Evolutionary conservation across 371 early-diverging fungal genomes (phyloP), one percentile per base, ranked within the genome.

Genomic region (Cladochytrium tenue): DNA sequence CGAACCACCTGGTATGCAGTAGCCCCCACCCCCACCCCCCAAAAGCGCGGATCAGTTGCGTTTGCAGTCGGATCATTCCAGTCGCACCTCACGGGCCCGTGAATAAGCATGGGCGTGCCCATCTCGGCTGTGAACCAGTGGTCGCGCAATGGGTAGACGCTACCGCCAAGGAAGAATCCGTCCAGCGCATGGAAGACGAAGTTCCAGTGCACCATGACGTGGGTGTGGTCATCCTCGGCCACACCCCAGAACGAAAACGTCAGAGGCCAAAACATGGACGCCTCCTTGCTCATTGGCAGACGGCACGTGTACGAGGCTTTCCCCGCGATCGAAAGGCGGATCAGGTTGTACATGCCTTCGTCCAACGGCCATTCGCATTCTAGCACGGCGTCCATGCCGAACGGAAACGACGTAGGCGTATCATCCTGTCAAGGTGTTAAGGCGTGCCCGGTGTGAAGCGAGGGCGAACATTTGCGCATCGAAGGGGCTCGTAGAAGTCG

Each of bases 121-220:
- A 36, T 26, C 27, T 33, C 53, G 15, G 65, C 64, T 28, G 43
- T 10, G 32, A 69, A 62, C 64, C 64, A 69, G 51, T 69, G 69
- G 56, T 69, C 69, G 30, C 69, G 10, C 35, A 69, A 27, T 28
- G 69, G 64, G 58, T 69, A 69, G 2, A 64, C 65, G 13, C 50
- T 43, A 15, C 64, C 64, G 17, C 64, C 69, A 34, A 69, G 31
- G 43, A 69, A 69, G 64, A 69, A 69, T 13, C 69, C 69, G 17
- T 69, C 69, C 30, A 69, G 13, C 0, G 65, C 69, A 32, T 69
- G 69, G 7, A 69, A 56, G 26, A 69, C 28, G 32, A 53, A 58
- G 32, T 58, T 69, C 64, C 65, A 64, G 33, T 69, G 69, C 50
- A 60, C 64, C 69, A 69, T 69, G 26, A 69, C 25, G 35, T 69